Base-by-base conservation (phyloP, 371 early-diverging fungal genomes). In the Quaeritorhiza haematococci region DNA sequence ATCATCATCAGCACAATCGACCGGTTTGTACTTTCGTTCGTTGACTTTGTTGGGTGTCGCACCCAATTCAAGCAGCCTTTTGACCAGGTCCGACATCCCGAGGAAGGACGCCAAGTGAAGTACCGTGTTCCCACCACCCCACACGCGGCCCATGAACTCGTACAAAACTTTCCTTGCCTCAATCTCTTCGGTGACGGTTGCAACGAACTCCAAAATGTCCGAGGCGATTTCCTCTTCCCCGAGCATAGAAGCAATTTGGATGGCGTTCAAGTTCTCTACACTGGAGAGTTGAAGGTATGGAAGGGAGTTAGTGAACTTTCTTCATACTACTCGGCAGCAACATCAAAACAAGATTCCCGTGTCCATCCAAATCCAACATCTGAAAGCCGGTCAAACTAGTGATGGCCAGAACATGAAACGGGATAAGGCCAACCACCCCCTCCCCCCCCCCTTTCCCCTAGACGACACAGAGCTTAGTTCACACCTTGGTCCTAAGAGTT, bases 91-190 rank as follows among this genome's bases (percentile, higher is more conserved):
- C 2, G 74, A 66, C 80, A 87, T 83, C 2, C 86, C 84, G 53
- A 82, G 57, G 56, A 85, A 87, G n/a, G 77, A 70, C 2, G 89
- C 89, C 48, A 89, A 53, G 57, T 87, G 87, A 32, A 89, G 66
- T 2, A 79, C 75, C 0, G 87, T 84, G 63, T 87, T 86, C 10
- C 87, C 85, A 60, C 80, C 65, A 17, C 80, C 80, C 83, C 84
- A 89, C 29, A 84, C 66, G 56, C 80, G 76, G 50, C 82, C 78
- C 71, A 89, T 73, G 63, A 86, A 86, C 47, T 81, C 82, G 56
- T 72, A 78, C n/a, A 84, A 72, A 10, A 84, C 74, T 56, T 80
- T 79, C 49, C 76, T 74, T 2, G 80, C 73, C 41, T 76, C 76
- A 47, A 81, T 75, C 34, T 73, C 75, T 32, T 80, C 75, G 0